Base-by-base conservation (phyloP, 257 asterid genomes). In the Penstemon barbatus region DNA sequence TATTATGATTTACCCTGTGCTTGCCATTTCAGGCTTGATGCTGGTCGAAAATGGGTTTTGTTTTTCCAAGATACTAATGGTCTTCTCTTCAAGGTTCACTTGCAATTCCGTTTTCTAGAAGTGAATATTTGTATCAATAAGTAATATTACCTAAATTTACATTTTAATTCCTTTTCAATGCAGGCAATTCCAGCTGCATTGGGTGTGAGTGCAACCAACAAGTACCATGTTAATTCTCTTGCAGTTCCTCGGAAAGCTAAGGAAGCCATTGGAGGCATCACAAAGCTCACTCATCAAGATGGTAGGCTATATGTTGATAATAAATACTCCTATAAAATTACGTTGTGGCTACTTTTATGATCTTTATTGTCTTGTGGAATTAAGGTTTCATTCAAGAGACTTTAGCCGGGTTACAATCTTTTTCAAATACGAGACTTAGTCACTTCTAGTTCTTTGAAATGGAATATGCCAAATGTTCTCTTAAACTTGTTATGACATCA, bases 11-110 rank as follows among this genome's bases (percentile, higher is more conserved):
- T 41, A 60, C 61, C 59, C 53, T 74, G 51, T 69, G 53, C 55
- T 52, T 41, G 67, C 59, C 33, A 54, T 77, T 68, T 39, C 77
- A 94, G 99, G 99, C 83, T 78, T 72, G 86, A 72, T 71, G 87
- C 85, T 74, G 97, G 99, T 58, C 82, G 92, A 59, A 89, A 83
- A 74, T 94, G 99, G 99, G 97, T 91, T 71, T 72, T 89, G 63
- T 94, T 94, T 84, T 94, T 94, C 83, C 99, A 94, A 82, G 99
- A 94, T 74, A 94, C 99, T 40, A 94, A 94, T 76, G 99, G 97
- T 66, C 97, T 94, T 76, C 89, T 94, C 52, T 94, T 94, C 85
- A 94, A 91, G 97, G 99, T 91, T 77, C 66, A 48, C 71, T 57
- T 69, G 70, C 53, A 56, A 60, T 33, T 2, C 71, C 43, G 25